Evolutionary conservation across 352 stramenopile species (phyloP).

Genomic region (Phytophthora cryptogea): DNA sequence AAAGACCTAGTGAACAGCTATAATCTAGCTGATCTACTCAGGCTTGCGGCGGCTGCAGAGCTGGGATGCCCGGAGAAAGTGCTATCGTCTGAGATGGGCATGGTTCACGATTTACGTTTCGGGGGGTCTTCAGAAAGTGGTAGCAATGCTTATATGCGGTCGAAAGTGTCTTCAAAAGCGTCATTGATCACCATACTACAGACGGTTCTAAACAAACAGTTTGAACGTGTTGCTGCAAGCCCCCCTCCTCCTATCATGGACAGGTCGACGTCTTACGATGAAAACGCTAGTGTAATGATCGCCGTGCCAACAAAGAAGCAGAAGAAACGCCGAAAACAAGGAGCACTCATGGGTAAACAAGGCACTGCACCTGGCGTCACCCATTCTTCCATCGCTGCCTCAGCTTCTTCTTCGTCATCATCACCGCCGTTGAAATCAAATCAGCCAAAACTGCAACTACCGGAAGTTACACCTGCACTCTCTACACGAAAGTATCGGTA

Average conservation of each 20-base stretch:
- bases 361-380: conserved; percentile 16
- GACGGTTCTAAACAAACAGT: conserved; percentile 57
- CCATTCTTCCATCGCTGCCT: conserved; percentile 5
- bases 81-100: conserved; percentile 34
- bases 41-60: conserved; percentile 55
- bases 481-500: conserved; percentile 59
- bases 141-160: conserved; percentile 10
- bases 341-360: conserved; percentile 29
- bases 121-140: conserved; percentile 8
- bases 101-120: conserved; percentile 10
- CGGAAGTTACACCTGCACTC: conserved; percentile 32
- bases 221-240: conserved; percentile 39
- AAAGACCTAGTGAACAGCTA: conserved; percentile 45
- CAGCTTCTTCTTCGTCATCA: conserved; percentile 1
- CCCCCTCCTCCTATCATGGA: conserved; percentile 30
- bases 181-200: conserved; percentile 51
- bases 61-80: conserved; percentile 55
- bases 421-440: conserved; percentile 14
- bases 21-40: conserved; percentile 55
- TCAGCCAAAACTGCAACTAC: conserved; percentile 39
- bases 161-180: conserved; percentile 11
- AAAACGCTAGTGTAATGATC: conserved; percentile 36
- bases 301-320: conserved; percentile 34
- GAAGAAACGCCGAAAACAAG: conserved; percentile 50
- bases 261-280: conserved; percentile 33